Conservation (phyloP, 352 stramenopile genomes). For the Phytophthora pluvialis region DNA sequence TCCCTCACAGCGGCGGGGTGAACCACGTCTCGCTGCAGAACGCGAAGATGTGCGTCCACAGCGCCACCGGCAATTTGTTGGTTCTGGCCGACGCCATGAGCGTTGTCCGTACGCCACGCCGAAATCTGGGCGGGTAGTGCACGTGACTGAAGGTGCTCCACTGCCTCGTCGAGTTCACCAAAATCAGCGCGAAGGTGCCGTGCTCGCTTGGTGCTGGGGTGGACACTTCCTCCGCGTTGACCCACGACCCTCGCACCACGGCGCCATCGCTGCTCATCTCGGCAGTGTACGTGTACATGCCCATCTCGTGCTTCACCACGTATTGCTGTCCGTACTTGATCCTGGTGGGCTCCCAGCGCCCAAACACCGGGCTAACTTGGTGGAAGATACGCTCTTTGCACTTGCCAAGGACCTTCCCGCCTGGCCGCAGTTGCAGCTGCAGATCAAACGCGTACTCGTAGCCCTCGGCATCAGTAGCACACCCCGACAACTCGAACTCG, state of each 20-base stretch:
- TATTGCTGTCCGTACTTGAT: slow-evolving; percentile 67
- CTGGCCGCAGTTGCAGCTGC: slow-evolving; percentile 45
- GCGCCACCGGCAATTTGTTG: slow-evolving; percentile 45
- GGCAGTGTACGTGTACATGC: slow-evolving; percentile 58
- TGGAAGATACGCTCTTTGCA: slow-evolving; percentile 67
- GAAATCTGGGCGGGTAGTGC: slow-evolving; percentile 54
- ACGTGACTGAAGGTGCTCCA: slow-evolving; percentile 59
- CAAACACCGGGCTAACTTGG: slow-evolving; percentile 50
- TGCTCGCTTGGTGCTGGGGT: slow-evolving; percentile 47
- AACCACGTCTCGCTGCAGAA: slow-evolving; percentile 75
- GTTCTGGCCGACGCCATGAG: slow-evolving; percentile 56
- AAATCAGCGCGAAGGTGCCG: slow-evolving; percentile 63
- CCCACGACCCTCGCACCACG: slow-evolving; percentile 55
- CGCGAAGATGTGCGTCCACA: slow-evolving; percentile 61
- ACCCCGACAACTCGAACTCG: slow-evolving; percentile 58
- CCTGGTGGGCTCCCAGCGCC: slow-evolving; percentile 38
- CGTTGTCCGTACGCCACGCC: slow-evolving; percentile 37
- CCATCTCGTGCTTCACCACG: slow-evolving; percentile 64
- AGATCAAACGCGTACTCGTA: slow-evolving; percentile 80
- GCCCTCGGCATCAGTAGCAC: slow-evolving; percentile 67
- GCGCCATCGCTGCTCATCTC: slow-evolving; percentile 46
- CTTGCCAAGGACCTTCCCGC: slow-evolving; percentile 44
- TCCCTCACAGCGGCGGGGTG: not conserved
- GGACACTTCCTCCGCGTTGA: slow-evolving; percentile 47
- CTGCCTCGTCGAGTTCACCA: slow-evolving; percentile 43